Evolutionary conservation across 192 early-diverging fungal genomes (phyloP).

Genomic region (Coemansia sp.): DNA sequence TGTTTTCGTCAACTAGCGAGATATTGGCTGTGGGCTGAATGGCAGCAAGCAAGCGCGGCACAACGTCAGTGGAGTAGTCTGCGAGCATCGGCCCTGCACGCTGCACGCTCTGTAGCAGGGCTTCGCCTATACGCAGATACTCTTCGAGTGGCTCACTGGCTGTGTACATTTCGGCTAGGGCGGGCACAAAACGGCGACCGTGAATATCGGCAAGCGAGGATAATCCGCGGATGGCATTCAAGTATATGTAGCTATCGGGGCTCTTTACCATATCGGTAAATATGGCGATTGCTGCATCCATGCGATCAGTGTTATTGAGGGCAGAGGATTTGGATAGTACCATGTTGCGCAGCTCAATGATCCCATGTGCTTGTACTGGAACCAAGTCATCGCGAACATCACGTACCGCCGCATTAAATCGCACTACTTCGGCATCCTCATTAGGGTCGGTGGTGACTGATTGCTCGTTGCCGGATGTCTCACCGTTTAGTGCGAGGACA

Average conservation of each 20-base stretch:
- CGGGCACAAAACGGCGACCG: constrained; percentile 68
- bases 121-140: constrained; percentile 84
- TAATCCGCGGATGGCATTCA: constrained; percentile 91
- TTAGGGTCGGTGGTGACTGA: background rate
- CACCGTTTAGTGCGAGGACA: constrained; percentile 41
- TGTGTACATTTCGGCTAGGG: constrained; percentile 73
- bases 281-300: constrained; percentile 71
- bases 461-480: constrained; percentile 14
- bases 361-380: constrained; percentile 88
- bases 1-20: constrained; percentile 6
- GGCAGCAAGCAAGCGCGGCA: constrained; percentile 35
- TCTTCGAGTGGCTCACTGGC: constrained; percentile 62
- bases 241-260: constrained; percentile 89
- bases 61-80: constrained; percentile 62
- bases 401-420: constrained; percentile 76
- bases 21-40: constrained; percentile 20
- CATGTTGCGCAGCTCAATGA: constrained; percentile 81
- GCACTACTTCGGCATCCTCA: constrained; percentile 55
- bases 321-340: constrained; percentile 70
- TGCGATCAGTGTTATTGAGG: constrained; percentile 55
- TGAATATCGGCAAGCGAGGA: constrained; percentile 82
- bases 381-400: constrained; percentile 78
- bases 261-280: constrained; percentile 81
- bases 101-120: constrained; percentile 83
- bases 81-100: constrained; percentile 79